These are phyloP conservation scores for Filobasidium wieringae DNA, from an alignment of 768 basidiomycete species.

Conservation along the genomic window DNA sequence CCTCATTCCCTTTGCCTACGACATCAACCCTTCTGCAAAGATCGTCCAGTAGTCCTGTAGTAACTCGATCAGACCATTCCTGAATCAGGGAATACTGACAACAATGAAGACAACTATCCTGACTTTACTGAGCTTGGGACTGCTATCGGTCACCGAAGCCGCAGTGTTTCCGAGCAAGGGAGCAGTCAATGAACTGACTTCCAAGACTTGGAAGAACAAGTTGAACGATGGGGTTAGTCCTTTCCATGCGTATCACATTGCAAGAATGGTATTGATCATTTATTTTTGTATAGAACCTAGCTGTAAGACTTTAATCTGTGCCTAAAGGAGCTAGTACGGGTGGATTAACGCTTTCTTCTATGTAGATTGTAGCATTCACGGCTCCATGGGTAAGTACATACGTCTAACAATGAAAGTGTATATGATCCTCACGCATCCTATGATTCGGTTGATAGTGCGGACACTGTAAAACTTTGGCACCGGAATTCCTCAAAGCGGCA, in stretches of 20 bases:
- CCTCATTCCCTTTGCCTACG: too few relatives aligned
- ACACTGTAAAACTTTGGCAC: slow-evolving; percentile 45
- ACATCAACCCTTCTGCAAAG: too few relatives aligned
- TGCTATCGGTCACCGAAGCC: background rate
- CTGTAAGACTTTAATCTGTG: background rate
- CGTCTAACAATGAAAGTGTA: background rate
- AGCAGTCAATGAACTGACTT: background rate
- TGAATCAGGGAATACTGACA: too few relatives aligned
- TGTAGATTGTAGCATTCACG: slow-evolving; percentile 7
- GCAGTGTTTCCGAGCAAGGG: slow-evolving; percentile 5
- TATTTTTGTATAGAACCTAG: background rate
- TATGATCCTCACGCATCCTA: background rate
- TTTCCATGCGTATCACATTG: background rate
- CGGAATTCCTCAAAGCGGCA: slow-evolving; percentile 75
- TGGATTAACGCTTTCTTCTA: background rate
- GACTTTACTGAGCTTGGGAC: background rate
- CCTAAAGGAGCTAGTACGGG: background rate
- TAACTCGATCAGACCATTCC: too few relatives aligned
- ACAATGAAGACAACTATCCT: too few relatives aligned
- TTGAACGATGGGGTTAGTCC: slow-evolving; percentile 5
- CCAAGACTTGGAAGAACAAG: slow-evolving; percentile 12
- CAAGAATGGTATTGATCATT: background rate
- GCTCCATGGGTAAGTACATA: slow-evolving; percentile 8
- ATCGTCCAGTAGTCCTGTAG: too few relatives aligned
- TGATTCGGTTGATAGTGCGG: background rate